A percentile compares a stretch with the other conserved stretches of the same genome.
These are phyloP conservation scores for Porcisia deanei DNA, from an alignment of 208 protist genomes.

Conservation along the genomic window DNA sequence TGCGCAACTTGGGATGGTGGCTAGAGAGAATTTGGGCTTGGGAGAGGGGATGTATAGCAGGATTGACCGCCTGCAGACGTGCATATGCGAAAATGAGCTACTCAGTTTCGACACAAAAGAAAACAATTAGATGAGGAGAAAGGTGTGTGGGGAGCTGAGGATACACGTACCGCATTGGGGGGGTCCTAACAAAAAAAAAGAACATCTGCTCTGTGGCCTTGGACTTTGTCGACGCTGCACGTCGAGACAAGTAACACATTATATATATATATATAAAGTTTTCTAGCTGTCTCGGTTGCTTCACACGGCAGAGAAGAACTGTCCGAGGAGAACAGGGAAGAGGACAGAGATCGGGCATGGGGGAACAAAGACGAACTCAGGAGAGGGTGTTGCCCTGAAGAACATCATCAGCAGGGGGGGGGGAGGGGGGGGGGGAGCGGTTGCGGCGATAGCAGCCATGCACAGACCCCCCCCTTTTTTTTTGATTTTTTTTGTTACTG, in stretches of 20 bases:
- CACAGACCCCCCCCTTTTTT: neutral
- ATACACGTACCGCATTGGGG: too few species aligned
- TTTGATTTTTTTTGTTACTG: neutral
- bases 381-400: neutral
- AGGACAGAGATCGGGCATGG: neutral
- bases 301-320: neutral
- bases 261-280: too few species aligned
- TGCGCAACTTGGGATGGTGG: too few species aligned
- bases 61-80: neutral
- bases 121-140: neutral
- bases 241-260: too few species aligned
- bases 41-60: neutral
- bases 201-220: too few species aligned
- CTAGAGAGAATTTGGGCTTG: neutral
- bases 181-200: too few species aligned
- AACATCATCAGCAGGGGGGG: neutral
- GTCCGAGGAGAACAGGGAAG: neutral
- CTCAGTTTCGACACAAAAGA: neutral
- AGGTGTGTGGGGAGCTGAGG: neutral
- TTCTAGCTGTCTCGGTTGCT: neutral
- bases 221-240: too few species aligned
- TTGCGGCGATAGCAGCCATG: neutral
- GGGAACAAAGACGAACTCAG: neutral
- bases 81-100: neutral
- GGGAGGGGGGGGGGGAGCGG: too few species aligned